Conservation (phyloP, 2,329 filamentous ascomycete genomes). For the Colletotrichum higginsianum region DNA sequence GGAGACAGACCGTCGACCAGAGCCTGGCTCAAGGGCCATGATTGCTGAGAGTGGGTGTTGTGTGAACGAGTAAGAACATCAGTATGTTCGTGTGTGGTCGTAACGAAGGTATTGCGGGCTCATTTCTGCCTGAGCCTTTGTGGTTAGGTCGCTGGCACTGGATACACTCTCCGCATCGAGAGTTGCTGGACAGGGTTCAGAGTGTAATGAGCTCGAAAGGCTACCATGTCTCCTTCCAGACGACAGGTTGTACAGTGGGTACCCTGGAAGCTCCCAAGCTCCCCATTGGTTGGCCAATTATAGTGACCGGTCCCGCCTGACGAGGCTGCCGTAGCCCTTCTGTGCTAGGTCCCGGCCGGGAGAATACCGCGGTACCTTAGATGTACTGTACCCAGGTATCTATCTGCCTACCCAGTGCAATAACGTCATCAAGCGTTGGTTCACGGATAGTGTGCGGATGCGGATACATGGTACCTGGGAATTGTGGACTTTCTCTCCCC, state of each 20-base stretch:
- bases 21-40: slow-evolving; percentile 76
- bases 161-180: slow-evolving; percentile 43
- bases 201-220: slow-evolving; percentile 35
- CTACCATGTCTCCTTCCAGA: slow-evolving; percentile 41
- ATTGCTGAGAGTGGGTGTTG: slow-evolving; percentile 46
- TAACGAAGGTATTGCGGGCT: slow-evolving; percentile 42
- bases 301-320: slow-evolving; percentile 36
- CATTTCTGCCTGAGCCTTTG: slow-evolving; percentile 46
- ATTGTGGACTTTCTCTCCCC: slow-evolving; percentile 1
- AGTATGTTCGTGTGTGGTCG: slow-evolving; percentile 27
- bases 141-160: slow-evolving; percentile 5
- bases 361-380: not conserved
- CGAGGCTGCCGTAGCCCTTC: slow-evolving; percentile 35
- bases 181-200: slow-evolving; percentile 14
- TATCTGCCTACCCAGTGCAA: not conserved
- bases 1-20: slow-evolving; percentile 73
- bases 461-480: slow-evolving; percentile 1
- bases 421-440: slow-evolving; percentile 37
- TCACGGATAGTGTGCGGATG: not conserved
- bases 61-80: slow-evolving; percentile 38
- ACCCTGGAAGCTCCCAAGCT: slow-evolving; percentile 37
- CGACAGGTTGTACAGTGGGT: slow-evolving; percentile 35
- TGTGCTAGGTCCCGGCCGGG: slow-evolving; percentile 3
- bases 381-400: too few relatives aligned
- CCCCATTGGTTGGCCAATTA: slow-evolving; percentile 35